phyloP scores from a whole-genome alignment of 768 basidiomycete species.

The Cystofilobasidium macerans region DNA sequence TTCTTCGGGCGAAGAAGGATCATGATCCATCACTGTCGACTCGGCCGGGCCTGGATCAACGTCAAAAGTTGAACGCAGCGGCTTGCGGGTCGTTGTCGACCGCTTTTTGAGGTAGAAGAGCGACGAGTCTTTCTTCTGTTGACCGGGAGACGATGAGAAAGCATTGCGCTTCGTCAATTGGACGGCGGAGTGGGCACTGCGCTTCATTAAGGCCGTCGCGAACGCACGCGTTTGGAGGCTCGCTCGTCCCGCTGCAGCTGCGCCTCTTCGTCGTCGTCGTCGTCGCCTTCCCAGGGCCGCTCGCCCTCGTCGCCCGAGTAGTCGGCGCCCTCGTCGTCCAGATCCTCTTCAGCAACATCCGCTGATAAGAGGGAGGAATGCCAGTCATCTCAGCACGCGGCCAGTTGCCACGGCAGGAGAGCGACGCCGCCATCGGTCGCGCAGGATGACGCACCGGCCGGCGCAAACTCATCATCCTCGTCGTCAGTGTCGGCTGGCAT shows the following conservation, averaged over 20 bases:
- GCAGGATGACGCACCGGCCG: not conserved
- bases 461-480: not conserved
- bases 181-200: too few species aligned
- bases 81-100: not conserved
- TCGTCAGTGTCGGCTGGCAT: not conserved
- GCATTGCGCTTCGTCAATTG: too few species aligned
- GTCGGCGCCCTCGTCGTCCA: not conserved
- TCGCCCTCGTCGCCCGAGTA: not conserved
- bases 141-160: not conserved
- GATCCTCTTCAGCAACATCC: not conserved
- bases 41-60: not conserved
- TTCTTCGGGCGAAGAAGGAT: not conserved
- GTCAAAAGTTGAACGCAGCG: constrained; percentile 2
- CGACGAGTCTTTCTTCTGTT: not conserved
- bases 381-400: too few species aligned
- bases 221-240: not conserved
- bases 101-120: not conserved
- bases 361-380: too few species aligned
- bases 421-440: too few species aligned
- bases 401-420: too few species aligned
- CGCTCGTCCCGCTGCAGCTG: not conserved
- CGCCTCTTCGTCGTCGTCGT: not conserved
- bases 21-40: not conserved
- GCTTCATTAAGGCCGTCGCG: too few species aligned
- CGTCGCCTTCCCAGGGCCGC: not conserved